phyloP scores from a whole-genome alignment of 345 rosid genomes.

The Hibiscus tridactylites region DNA sequence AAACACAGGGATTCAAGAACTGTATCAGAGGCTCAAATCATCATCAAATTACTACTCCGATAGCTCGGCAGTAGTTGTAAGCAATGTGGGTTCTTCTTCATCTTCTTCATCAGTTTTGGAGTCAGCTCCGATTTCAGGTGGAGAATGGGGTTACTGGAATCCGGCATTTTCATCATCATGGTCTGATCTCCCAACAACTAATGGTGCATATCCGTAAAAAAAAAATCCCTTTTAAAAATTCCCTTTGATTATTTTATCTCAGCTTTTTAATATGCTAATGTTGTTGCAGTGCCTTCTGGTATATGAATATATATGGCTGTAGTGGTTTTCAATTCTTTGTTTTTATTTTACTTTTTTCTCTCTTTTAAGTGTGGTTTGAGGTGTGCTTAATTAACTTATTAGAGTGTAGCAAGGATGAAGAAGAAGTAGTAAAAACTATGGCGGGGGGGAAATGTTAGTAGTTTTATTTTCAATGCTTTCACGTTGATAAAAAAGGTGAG shows the following conservation, averaged over 20 bases:
- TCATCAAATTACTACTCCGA: conserved; percentile 26
- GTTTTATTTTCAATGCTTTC: neutral
- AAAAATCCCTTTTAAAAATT: neutral
- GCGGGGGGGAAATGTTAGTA: conserved; percentile 13
- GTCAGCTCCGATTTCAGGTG: conserved; percentile 35
- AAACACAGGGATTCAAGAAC: conserved; percentile 46
- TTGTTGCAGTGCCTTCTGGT: conserved; percentile 23
- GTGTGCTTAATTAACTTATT: conserved; percentile 29
- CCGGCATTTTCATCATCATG: conserved; percentile 35
- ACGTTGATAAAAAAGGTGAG: neutral
- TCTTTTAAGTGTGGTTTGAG: conserved; percentile 21
- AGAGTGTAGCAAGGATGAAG: conserved; percentile 22
- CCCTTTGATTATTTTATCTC: neutral
- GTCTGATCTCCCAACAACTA: conserved; percentile 60
- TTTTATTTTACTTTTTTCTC: neutral
- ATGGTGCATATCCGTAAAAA: conserved; percentile 55
- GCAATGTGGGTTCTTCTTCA: conserved; percentile 30
- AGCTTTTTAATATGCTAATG: conserved; percentile 8
- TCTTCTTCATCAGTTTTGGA: conserved; percentile 33
- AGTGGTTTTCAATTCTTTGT: neutral
- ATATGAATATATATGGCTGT: conserved; percentile 26
- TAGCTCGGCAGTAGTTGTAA: conserved; percentile 20
- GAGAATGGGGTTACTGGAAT: conserved; percentile 50
- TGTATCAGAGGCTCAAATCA: conserved; percentile 52
- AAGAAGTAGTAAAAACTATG: neutral